These are phyloP conservation scores for Talaromyces borbonicus DNA, from an alignment of 495 filamentous ascomycete genomes.

Conservation along the genomic window DNA sequence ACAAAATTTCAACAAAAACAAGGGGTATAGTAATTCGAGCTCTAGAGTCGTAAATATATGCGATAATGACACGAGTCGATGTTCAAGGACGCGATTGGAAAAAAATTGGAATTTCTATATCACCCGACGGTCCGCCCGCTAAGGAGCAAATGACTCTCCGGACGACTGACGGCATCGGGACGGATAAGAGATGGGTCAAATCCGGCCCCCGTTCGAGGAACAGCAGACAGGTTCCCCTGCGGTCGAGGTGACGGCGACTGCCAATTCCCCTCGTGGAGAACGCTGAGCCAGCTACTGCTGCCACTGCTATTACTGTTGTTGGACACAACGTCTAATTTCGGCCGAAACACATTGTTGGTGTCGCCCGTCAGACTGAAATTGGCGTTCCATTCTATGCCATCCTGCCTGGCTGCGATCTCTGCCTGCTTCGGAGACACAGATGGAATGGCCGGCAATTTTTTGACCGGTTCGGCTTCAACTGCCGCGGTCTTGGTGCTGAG, in stretches of 20 bases:
- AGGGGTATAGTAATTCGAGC: conserved; percentile 6
- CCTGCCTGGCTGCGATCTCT: not conserved
- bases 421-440: not conserved
- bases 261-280: conserved; percentile 72
- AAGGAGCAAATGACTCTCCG: conserved; percentile 40
- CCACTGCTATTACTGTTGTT: conserved; percentile 46
- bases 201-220: conserved; percentile 23
- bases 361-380: conserved; percentile 3
- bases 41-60: not conserved
- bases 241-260: conserved; percentile 15
- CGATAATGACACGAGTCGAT: not conserved
- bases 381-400: conserved; percentile 3
- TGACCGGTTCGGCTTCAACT: conserved; percentile 3
- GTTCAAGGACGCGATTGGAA: conserved; percentile 10
- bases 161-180: conserved; percentile 25
- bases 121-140: conserved; percentile 41
- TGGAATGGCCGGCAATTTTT: not conserved
- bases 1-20: too few relatives aligned
- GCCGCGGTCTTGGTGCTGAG: not conserved
- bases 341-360: conserved; percentile 68
- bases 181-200: conserved; percentile 29
- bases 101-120: conserved; percentile 12
- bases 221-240: conserved; percentile 10
- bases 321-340: conserved; percentile 67
- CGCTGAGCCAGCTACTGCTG: conserved; percentile 66